Conservation (phyloP, 768 basidiomycete species). For the Trametes cinnabarina region DNA sequence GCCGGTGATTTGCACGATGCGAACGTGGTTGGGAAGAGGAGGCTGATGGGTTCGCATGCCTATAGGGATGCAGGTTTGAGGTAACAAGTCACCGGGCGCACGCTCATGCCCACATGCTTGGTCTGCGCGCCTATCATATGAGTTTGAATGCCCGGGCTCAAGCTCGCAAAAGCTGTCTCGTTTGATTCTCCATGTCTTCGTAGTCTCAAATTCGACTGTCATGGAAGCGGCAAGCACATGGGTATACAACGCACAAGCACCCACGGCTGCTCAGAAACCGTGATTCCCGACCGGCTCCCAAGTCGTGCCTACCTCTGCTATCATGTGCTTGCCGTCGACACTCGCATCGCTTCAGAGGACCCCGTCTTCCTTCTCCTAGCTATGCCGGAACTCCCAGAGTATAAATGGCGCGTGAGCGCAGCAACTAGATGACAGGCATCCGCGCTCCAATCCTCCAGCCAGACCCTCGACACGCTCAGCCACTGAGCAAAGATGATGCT, state of each 20-base stretch:
- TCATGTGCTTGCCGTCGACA: constrained; percentile 3
- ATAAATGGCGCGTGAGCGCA: neutral
- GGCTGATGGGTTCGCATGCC: neutral
- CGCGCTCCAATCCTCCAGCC: neutral
- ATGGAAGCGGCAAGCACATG: neutral
- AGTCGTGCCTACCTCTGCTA: neutral
- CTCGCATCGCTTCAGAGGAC: constrained; percentile 9
- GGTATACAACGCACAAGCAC: neutral
- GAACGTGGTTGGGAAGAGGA: constrained; percentile 6
- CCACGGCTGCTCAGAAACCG: neutral
- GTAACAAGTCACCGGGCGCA: neutral
- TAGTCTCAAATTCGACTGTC: no score
- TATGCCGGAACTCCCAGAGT: neutral
- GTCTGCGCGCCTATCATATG: neutral
- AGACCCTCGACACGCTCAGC: no score
- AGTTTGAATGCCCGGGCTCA: no score
- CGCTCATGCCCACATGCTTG: no score
- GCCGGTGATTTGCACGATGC: neutral
- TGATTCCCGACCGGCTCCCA: neutral
- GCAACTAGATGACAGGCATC: neutral
- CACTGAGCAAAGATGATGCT: constrained; percentile 16
- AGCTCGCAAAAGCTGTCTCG: no score
- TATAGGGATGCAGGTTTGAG: neutral
- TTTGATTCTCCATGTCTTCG: no score
- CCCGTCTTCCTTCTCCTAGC: neutral